These are phyloP conservation scores for Hymenoscyphus infarciens DNA, from an alignment of 2,329 filamentous ascomycete species.

Conservation along the genomic window DNA sequence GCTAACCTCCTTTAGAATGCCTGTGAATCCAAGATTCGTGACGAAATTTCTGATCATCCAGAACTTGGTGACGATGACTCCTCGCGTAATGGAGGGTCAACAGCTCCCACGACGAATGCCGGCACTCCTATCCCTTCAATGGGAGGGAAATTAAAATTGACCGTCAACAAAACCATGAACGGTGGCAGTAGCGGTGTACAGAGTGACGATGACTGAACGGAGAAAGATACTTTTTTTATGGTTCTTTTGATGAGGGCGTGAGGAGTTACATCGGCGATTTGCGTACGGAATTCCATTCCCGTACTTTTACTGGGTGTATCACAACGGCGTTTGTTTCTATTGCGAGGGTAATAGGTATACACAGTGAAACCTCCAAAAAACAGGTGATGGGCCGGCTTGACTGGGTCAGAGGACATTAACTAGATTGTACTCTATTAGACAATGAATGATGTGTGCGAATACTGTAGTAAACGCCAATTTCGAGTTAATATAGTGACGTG, in stretches of 20 bases:
- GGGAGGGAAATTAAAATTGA: slow-evolving; percentile 63
- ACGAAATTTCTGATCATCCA: slow-evolving; percentile 50
- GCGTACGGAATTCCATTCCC: slow-evolving; percentile 2
- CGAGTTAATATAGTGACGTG: neutral
- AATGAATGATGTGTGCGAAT: slow-evolving; percentile 6
- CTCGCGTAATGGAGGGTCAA: slow-evolving; percentile 34
- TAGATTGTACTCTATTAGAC: slow-evolving; percentile 36
- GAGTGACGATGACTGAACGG: slow-evolving; percentile 45
- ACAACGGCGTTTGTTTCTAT: slow-evolving; percentile 9
- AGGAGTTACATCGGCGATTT: slow-evolving; percentile 6
- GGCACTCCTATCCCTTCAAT: slow-evolving; percentile 60
- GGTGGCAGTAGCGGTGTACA: slow-evolving; percentile 43
- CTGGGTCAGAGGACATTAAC: slow-evolving; percentile 13
- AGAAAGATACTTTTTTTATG: neutral
- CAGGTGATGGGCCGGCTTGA: neutral
- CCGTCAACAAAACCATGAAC: slow-evolving; percentile 44
- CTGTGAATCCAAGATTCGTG: slow-evolving; percentile 52
- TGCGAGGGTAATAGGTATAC: neutral
- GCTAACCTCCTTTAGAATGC: slow-evolving; percentile 49
- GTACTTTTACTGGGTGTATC: slow-evolving; percentile 8
- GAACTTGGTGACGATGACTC: slow-evolving; percentile 52
- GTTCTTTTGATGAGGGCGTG: slow-evolving; percentile 7
- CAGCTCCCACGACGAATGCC: slow-evolving; percentile 52
- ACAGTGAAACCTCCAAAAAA: neutral
- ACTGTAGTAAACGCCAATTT: neutral